Conservation (phyloP, 495 filamentous ascomycete genomes). For the Astrocystis sublimbata region DNA sequence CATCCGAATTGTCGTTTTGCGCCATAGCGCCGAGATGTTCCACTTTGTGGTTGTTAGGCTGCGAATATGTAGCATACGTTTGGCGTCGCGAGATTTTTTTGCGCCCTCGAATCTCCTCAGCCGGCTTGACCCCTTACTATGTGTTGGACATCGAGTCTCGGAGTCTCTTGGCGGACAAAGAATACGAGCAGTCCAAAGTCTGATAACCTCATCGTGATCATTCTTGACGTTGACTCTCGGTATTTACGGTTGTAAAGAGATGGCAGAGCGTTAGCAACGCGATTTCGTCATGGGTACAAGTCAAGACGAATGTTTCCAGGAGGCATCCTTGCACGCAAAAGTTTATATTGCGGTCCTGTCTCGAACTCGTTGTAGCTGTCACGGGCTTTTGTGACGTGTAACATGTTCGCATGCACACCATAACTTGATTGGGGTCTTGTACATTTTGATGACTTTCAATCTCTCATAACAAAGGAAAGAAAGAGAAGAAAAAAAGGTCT, state of each 20-base stretch:
- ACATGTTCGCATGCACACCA: too few species aligned
- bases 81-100: not conserved
- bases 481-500: too few species aligned
- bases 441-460: too few species aligned
- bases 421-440: too few species aligned
- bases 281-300: not conserved
- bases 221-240: not conserved
- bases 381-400: not conserved
- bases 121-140: not conserved
- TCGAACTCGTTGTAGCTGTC: not conserved
- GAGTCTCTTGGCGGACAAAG: not conserved
- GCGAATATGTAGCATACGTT: not conserved
- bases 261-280: not conserved
- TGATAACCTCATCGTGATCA: not conserved
- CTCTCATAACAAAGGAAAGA: too few species aligned
- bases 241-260: not conserved
- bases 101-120: not conserved
- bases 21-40: not conserved
- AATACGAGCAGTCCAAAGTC: not conserved
- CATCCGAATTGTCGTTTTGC: not conserved
- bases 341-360: conserved; percentile 13
- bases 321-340: not conserved
- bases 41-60: not conserved
- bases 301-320: conserved; percentile 1
- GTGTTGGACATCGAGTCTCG: not conserved